phyloP scores from a whole-genome alignment of 192 early-diverging fungal species.

The Coemansia sp. region DNA sequence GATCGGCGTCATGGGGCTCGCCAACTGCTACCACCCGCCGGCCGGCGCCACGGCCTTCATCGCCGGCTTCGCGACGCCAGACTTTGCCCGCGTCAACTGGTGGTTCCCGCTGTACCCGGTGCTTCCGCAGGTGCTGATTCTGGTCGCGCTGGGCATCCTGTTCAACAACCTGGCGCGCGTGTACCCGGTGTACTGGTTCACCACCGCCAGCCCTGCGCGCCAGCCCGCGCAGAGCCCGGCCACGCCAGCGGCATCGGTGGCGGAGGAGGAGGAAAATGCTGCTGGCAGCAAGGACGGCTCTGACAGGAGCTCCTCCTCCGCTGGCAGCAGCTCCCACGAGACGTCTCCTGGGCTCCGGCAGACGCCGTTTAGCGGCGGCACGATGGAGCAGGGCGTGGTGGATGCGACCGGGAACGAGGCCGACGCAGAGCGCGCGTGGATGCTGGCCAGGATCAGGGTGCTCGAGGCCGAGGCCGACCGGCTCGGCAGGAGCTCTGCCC shows the following conservation, averaged over 20 bases:
- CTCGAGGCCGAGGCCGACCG: constrained; percentile 29
- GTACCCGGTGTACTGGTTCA: constrained; percentile 53
- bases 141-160: constrained; percentile 32
- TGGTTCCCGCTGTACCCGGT: constrained; percentile 53
- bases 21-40: constrained; percentile 50
- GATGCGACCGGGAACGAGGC: constrained; percentile 26
- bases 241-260: neutral
- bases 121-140: constrained; percentile 36
- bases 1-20: constrained; percentile 46
- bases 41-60: constrained; percentile 51
- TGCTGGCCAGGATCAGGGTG: constrained; percentile 27
- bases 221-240: neutral
- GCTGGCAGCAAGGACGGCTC: neutral
- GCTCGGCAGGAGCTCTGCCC: neutral
- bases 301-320: neutral
- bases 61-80: constrained; percentile 27
- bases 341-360: too few species aligned
- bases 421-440: constrained; percentile 30
- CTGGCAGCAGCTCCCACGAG: too few species aligned
- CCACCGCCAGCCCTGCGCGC: constrained; percentile 17
- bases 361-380: too few species aligned
- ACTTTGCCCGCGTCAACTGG: constrained; percentile 38
- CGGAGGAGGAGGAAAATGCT: neutral
- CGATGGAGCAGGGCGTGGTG: constrained; percentile 10
- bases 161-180: constrained; percentile 44